phyloP scores from a whole-genome alignment of 2,329 filamentous ascomycete genomes.

The Trichophyton rubrum region DNA sequence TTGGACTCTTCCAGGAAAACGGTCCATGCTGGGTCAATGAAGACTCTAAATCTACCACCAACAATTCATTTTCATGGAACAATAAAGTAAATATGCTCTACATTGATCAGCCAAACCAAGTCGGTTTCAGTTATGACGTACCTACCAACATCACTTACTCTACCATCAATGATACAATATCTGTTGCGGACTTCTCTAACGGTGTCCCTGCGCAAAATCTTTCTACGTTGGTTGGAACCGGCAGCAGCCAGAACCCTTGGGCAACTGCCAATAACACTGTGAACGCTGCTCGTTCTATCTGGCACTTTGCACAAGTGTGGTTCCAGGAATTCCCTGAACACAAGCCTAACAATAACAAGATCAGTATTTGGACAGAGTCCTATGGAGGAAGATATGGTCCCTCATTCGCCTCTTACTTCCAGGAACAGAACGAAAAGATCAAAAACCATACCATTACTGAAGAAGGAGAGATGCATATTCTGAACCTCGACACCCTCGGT shows the following conservation, averaged over 20 bases:
- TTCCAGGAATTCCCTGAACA: conserved; percentile 52
- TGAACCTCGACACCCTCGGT: conserved; percentile 11
- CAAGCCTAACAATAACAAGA: conserved; percentile 42
- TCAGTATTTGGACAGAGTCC: conserved; percentile 36
- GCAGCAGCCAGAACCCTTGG: conserved; percentile 34
- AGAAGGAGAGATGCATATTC: conserved; percentile 11
- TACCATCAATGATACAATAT: neutral
- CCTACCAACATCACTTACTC: conserved; percentile 29
- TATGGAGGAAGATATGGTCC: conserved; percentile 36
- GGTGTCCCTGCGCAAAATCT: conserved; percentile 36
- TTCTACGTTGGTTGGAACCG: conserved; percentile 40
- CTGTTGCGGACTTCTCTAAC: conserved; percentile 8
- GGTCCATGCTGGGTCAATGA: conserved; percentile 34
- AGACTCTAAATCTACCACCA: conserved; percentile 22
- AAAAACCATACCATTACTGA: conserved; percentile 20
- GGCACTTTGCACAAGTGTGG: conserved; percentile 51
- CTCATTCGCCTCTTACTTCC: conserved; percentile 29
- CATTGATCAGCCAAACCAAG: conserved; percentile 53
- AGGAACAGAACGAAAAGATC: conserved; percentile 33
- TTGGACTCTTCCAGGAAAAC: conserved; percentile 32
- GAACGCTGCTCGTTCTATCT: conserved; percentile 44
- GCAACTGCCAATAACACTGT: conserved; percentile 39
- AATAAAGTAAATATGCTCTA: conserved; percentile 52
- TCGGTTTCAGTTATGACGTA: conserved; percentile 45
- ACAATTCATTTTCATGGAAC: conserved; percentile 46